Base-by-base conservation (phyloP, 257 asterid species). In the Solanum chilense region DNA sequence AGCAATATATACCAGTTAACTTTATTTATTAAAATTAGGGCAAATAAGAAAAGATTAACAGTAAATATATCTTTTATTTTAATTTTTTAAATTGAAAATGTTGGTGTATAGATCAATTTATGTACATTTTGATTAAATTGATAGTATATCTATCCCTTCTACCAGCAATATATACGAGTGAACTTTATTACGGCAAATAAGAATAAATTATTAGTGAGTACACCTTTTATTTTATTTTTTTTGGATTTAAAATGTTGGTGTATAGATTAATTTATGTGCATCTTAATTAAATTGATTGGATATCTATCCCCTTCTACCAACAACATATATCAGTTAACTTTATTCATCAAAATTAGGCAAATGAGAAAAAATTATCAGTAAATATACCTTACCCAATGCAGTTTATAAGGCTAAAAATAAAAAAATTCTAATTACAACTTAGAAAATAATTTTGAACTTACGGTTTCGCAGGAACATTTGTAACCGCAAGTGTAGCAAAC, bases 401-500 rank as follows among this genome's bases (percentile, higher is more conserved):
- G 12, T 69, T 69, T 69, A 16, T 31, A 69, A 69, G 12, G 11
- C 18, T 66, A 4, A 0, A 12, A 69, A 69, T 5, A 69, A 7
- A 3, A 31, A 14, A 16, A 2, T 9, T 71, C 23, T 29, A 25
- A 74, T 75, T 39, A 75, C 8, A 14, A 7, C 6, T 3, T 15
- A 45, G 9, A 1, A 76, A 27, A 76, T 23, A 10, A 44, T 9
- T 3, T 27, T 27, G 5, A 10, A 69, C 45, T 66, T 95, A 97
- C 99, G 25, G 97, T 97, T 93, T 91, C 90, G 70, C 98, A 93
- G 86, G 95, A 94, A 91, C 97, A 97, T 58, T 94, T 96, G 89
- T 96, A 93, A 87, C 95, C 93, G 85, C 99, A 97, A 41, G 86
- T 25, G 70, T 95, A 69, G 93, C 99, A 97, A 86, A 94, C 90